These are phyloP conservation scores for Pythium coloratum DNA, from an alignment of 352 stramenopile species.

Conservation along the genomic window DNA sequence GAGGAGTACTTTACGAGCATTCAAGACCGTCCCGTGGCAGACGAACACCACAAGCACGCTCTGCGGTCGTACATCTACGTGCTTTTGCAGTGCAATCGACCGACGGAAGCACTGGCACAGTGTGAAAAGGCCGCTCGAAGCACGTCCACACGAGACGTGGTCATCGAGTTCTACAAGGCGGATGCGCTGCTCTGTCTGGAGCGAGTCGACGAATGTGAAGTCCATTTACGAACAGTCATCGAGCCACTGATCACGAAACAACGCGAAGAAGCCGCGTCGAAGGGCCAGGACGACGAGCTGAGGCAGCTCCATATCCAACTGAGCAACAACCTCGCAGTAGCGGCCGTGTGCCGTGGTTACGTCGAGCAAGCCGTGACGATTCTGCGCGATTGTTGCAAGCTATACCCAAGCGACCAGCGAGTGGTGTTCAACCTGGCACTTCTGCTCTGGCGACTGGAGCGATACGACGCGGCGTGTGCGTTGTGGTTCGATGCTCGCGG, in stretches of 20 bases:
- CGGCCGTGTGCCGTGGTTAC: conserved; percentile 35
- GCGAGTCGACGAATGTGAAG: conserved; percentile 54
- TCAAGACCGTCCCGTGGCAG: background rate
- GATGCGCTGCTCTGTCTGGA: conserved; percentile 79
- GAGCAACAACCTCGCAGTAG: conserved; percentile 77
- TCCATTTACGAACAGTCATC: conserved; percentile 38
- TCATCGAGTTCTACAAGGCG: conserved; percentile 60
- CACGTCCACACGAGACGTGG: background rate
- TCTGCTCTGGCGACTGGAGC: conserved; percentile 62
- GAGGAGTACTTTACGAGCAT: conserved; percentile 17
- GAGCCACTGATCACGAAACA: conserved; percentile 30
- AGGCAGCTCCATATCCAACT: conserved; percentile 48
- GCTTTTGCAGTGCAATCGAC: conserved; percentile 56
- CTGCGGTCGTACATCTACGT: conserved; percentile 54
- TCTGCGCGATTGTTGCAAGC: conserved; percentile 40
- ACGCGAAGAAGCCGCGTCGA: background rate
- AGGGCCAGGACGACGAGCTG: conserved; percentile 26
- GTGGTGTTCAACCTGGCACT: conserved; percentile 76
- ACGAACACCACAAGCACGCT: background rate
- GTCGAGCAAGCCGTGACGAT: conserved; percentile 42
- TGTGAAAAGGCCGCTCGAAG: conserved; percentile 29
- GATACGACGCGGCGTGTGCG: conserved; percentile 48
- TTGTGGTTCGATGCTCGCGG: conserved; percentile 69
- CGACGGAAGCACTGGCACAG: conserved; percentile 43
- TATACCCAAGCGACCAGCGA: conserved; percentile 42